These are phyloP conservation scores for Scedosporium dehoogii DNA, from an alignment of 2,329 filamentous ascomycete species.

Conservation along the genomic window DNA sequence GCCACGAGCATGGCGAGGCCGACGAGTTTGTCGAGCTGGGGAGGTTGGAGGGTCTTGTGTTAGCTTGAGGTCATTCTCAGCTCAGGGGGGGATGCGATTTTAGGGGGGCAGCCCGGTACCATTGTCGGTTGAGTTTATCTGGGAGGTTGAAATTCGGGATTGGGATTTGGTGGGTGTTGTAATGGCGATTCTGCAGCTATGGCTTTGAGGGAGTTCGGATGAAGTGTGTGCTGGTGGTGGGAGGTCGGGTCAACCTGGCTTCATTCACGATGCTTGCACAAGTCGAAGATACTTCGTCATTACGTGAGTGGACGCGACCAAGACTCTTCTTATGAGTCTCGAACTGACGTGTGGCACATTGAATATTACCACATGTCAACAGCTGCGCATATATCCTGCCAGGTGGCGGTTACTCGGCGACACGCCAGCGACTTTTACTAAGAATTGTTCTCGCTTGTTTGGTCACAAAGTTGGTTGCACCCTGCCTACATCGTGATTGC, in stretches of 20 bases:
- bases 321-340: too few species aligned
- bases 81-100: constrained; percentile 2
- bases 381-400: not conserved
- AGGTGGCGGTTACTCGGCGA: not conserved
- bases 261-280: not conserved
- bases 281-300: too few species aligned
- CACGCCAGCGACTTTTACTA: not conserved
- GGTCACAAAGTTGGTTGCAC: not conserved
- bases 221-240: not conserved
- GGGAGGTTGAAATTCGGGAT: not conserved
- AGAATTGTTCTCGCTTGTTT: not conserved
- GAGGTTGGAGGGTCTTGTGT: not conserved
- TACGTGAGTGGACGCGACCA: too few species aligned
- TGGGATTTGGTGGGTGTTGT: not conserved
- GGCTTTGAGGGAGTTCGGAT: not conserved
- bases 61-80: not conserved
- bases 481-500: not conserved
- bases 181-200: not conserved
- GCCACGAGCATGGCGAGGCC: constrained; percentile 60
- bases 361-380: not conserved
- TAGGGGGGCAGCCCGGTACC: not conserved
- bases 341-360: too few species aligned
- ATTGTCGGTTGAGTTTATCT: constrained; percentile 1
- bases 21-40: constrained; percentile 78
- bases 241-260: not conserved